Evolutionary conservation across 2,329 filamentous ascomycete genomes (phyloP), one percentile per base, ranked within the genome.

Genomic region (Monosporascus sp.): DNA sequence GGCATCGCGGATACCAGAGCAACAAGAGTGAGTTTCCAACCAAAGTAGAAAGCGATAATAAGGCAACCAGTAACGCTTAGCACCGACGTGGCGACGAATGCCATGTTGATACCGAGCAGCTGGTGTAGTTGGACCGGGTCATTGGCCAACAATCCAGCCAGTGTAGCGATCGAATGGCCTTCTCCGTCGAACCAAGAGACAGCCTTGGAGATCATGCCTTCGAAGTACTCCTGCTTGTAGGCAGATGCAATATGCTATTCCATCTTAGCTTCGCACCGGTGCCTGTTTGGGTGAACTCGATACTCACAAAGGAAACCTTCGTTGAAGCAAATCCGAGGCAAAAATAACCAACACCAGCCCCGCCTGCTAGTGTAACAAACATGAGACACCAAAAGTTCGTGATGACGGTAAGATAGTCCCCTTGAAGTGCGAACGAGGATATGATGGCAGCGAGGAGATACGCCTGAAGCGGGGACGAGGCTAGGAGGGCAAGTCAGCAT

Each of bases 21-120:
- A 0, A 92, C 84, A 0, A 90, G 71, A 0, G 85, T 82, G 7
- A 92, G 75, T 65, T 91, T 91, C 88, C 88, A 92, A 1, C 86
- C 86, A 64, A 87, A 90, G 7, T 79, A 75, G 61, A 90, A 90
- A 1, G 86, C 78, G 49, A 92, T 84, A 45, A 78, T 72, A 16
- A 90, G 69, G 11, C 82, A 85, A 0, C 87, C 88, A 2, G 82
- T 59, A 2, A 91, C 71, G 51, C 82, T 86, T 65, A 90, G 83
- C 9, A 87, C 63, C 1, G 85, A 84, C 26, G 87, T 81, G 49
- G 76, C 75, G 5, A 83, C 77, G 57, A 89, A 78, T 0, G 83
- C 78, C 74, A 87, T 81, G 63, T 87, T 85, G 38, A 80, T 74
- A 5, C 82, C 81, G 63, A 86, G 77, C 2, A 87, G 71, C 64